These are phyloP conservation scores for Pseudoperonospora humuli DNA, from an alignment of 352 stramenopile genomes.

Conservation along the genomic window DNA sequence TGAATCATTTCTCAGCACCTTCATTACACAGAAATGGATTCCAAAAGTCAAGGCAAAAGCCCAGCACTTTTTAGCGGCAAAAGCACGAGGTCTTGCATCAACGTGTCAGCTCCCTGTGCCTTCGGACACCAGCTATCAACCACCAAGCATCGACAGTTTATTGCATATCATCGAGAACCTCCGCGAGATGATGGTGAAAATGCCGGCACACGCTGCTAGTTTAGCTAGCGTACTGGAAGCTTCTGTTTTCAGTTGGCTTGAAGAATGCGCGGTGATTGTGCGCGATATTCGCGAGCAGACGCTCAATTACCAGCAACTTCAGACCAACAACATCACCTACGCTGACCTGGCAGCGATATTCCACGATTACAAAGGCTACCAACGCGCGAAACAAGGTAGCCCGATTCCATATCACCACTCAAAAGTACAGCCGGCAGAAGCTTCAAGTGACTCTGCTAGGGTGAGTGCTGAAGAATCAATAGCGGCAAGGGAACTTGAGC, in stretches of 20 bases:
- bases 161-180: slow-evolving; percentile 61
- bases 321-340: slow-evolving; percentile 41
- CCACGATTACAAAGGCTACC: slow-evolving; percentile 65
- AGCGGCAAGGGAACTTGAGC: slow-evolving; percentile 46
- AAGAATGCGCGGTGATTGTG: slow-evolving; percentile 61
- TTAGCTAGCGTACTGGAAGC: slow-evolving; percentile 55
- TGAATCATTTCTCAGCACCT: slow-evolving; percentile 49
- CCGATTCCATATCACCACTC: slow-evolving; percentile 48
- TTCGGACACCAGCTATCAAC: slow-evolving; percentile 69
- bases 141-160: slow-evolving; percentile 66
- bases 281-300: slow-evolving; percentile 73
- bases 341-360: slow-evolving; percentile 50
- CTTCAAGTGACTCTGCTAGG: not conserved
- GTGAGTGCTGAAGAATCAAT: slow-evolving; percentile 33
- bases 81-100: slow-evolving; percentile 38
- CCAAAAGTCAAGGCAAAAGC: slow-evolving; percentile 66
- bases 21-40: slow-evolving; percentile 69
- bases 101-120: slow-evolving; percentile 46
- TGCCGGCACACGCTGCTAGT: slow-evolving; percentile 53
- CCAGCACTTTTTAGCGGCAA: slow-evolving; percentile 53
- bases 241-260: slow-evolving; percentile 59
- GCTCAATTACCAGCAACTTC: slow-evolving; percentile 56
- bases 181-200: slow-evolving; percentile 61
- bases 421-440: slow-evolving; percentile 23
- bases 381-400: slow-evolving; percentile 41